Evolutionary conservation across 106 monocot species (phyloP).

Genomic region (Gastrodia elata): DNA sequence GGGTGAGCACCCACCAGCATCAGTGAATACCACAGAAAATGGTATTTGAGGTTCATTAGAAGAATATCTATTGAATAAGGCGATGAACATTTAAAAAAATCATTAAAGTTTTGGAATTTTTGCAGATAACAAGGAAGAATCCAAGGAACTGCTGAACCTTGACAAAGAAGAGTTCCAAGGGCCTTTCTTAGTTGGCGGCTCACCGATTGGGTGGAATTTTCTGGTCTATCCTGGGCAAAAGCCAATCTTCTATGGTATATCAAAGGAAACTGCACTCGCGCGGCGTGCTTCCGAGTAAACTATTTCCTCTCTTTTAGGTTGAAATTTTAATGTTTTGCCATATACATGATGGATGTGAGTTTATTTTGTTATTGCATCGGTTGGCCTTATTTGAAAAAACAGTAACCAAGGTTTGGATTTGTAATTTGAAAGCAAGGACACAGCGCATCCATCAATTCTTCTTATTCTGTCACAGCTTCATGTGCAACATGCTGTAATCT

Average conservation of each 20-base stretch:
- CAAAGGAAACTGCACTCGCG: slow-evolving; percentile 6
- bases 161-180: slow-evolving; percentile 3
- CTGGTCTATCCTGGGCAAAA: slow-evolving; percentile 5
- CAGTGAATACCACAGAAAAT: background rate
- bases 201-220: slow-evolving; percentile 25
- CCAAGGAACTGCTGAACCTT: background rate
- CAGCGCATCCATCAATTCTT: background rate
- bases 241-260: slow-evolving; percentile 12
- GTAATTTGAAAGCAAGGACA: background rate
- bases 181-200: slow-evolving; percentile 15
- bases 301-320: background rate
- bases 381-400: no score
- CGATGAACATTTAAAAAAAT: background rate
- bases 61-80: background rate
- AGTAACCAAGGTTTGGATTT: background rate
- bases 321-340: background rate
- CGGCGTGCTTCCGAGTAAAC: slow-evolving; percentile 3
- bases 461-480: background rate
- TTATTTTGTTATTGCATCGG: background rate
- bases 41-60: background rate
- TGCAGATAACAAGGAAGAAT: background rate
- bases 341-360: background rate
- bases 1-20: slow-evolving; percentile 2
- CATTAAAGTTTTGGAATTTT: background rate
- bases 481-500: background rate